phyloP scores from a whole-genome alignment of 305 asterid genomes.

The Fraxinus greggii region DNA sequence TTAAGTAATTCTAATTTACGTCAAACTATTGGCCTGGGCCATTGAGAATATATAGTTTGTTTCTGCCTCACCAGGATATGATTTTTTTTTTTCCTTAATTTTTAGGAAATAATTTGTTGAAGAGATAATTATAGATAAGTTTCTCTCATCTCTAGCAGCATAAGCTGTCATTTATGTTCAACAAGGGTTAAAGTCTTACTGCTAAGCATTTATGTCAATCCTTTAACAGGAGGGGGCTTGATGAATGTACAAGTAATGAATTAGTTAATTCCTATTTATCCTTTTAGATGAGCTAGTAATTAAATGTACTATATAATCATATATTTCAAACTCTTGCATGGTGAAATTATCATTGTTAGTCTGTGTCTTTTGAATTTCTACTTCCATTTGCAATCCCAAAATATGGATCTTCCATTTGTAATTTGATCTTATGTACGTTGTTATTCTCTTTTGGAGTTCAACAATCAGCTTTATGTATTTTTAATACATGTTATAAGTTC shows the following conservation, averaged over 20 bases:
- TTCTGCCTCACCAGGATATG: background rate
- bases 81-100: background rate
- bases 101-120: background rate
- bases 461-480: background rate
- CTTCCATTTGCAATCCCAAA: slow-evolving; percentile 13
- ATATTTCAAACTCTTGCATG: background rate
- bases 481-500: slow-evolving; percentile 5
- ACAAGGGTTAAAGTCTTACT: background rate
- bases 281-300: background rate
- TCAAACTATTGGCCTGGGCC: background rate
- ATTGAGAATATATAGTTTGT: background rate
- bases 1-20: background rate
- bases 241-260: background rate
- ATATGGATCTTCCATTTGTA: slow-evolving; percentile 16
- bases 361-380: slow-evolving; percentile 7
- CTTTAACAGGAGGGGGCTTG: background rate
- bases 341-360: background rate
- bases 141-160: background rate
- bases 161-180: background rate
- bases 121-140: background rate
- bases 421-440: slow-evolving; percentile 8
- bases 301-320: background rate
- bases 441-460: slow-evolving; percentile 5
- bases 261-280: background rate
- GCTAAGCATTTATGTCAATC: background rate